Evolutionary conservation across 257 asterid genomes (phyloP).

Genomic region (Solanum sitiens): DNA sequence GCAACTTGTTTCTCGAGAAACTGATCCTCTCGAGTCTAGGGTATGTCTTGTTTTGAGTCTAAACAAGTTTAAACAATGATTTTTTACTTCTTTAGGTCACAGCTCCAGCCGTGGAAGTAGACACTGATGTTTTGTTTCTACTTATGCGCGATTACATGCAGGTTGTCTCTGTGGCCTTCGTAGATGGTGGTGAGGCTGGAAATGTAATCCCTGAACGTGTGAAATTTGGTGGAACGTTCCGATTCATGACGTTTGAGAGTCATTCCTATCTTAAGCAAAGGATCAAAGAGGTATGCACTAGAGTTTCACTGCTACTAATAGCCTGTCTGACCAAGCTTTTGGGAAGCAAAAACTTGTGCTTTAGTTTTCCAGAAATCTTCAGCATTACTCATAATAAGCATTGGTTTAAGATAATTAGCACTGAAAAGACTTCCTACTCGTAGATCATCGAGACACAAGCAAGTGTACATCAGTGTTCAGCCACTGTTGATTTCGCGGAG

Average conservation of each 20-base stretch:
- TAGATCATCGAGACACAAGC: constrained; percentile 80
- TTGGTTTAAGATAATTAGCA: background rate
- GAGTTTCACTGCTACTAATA: background rate
- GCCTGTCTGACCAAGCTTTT: background rate
- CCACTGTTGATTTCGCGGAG: constrained; percentile 52
- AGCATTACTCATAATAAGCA: background rate
- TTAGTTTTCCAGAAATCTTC: background rate
- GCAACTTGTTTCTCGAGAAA: constrained; percentile 81
- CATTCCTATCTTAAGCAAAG: constrained; percentile 42
- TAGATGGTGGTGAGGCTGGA: constrained; percentile 55
- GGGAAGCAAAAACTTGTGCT: background rate
- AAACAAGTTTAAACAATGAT: background rate
- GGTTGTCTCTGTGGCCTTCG: constrained; percentile 64
- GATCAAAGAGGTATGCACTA: constrained; percentile 53
- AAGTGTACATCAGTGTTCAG: constrained; percentile 51
- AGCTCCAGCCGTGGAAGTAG: too few species aligned
- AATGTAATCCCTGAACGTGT: constrained; percentile 69
- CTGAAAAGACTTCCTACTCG: background rate
- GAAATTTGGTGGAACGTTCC: constrained; percentile 75
- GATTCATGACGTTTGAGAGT: constrained; percentile 47
- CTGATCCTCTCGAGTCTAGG: constrained; percentile 68
- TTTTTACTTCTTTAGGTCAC: background rate
- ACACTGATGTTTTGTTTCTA: background rate
- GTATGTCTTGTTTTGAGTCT: constrained; percentile 13
- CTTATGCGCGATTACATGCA: background rate